phyloP scores from a whole-genome alignment of 352 stramenopile genomes.

The Thraustotheca clavata region DNA sequence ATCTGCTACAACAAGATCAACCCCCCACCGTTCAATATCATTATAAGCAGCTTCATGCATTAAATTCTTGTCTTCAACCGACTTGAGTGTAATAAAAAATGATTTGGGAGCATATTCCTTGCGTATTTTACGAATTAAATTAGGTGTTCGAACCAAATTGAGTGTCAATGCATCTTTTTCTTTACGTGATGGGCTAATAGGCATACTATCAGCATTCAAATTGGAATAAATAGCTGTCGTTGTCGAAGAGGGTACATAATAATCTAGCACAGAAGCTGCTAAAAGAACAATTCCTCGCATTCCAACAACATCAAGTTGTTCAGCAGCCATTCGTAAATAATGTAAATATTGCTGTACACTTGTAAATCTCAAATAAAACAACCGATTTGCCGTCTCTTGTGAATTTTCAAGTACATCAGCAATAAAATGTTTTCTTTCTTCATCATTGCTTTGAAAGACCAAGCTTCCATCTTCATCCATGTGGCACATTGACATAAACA shows the following conservation, averaged over 20 bases:
- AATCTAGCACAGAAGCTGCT: slow-evolving; percentile 72
- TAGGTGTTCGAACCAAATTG: slow-evolving; percentile 71
- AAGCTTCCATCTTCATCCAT: slow-evolving; percentile 36
- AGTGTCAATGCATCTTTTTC: slow-evolving; percentile 31
- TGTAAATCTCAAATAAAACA: slow-evolving; percentile 69
- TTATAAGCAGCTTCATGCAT: slow-evolving; percentile 57
- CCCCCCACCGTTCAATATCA: slow-evolving; percentile 72
- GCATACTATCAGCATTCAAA: slow-evolving; percentile 1
- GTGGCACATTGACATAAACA: slow-evolving; percentile 76
- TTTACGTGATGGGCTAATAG: slow-evolving; percentile 24
- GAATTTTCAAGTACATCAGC: slow-evolving; percentile 31
- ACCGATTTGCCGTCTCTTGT: slow-evolving; percentile 53
- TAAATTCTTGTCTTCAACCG: slow-evolving; percentile 35
- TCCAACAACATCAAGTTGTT: slow-evolving; percentile 46
- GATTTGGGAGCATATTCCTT: slow-evolving; percentile 73
- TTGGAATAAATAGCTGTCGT: not conserved
- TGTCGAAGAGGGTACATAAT: slow-evolving; percentile 40
- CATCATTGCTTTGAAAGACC: slow-evolving; percentile 25
- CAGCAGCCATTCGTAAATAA: slow-evolving; percentile 47
- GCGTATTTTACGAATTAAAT: slow-evolving; percentile 72
- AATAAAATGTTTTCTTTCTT: slow-evolving; percentile 25
- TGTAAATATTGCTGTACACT: slow-evolving; percentile 79
- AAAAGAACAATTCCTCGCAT: slow-evolving; percentile 62
- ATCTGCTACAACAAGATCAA: slow-evolving; percentile 64
- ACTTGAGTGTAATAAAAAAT: slow-evolving; percentile 72